These are phyloP conservation scores for Cylindrotheca fusiformis DNA, from an alignment of 108 stramenopile genomes.

Conservation along the genomic window DNA sequence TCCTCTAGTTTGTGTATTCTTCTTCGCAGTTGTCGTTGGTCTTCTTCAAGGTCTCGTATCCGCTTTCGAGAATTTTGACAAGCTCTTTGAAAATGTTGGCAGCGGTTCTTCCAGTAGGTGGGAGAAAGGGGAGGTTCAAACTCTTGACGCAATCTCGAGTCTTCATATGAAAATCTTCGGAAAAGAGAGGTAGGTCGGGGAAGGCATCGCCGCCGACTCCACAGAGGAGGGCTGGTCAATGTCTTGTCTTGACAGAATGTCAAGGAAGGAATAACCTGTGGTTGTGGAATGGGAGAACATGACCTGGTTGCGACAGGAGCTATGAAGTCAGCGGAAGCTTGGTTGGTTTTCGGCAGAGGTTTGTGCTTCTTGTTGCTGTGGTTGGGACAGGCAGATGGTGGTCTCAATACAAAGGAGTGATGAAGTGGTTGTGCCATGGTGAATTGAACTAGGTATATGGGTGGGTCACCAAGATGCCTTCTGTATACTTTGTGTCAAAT, in stretches of 20 bases:
- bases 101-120: conserved; percentile 30
- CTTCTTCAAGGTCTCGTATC: conserved; percentile 30
- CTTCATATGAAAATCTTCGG: background rate
- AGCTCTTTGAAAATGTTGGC: conserved; percentile 19
- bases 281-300: no score
- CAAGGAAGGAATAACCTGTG: background rate
- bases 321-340: no score
- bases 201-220: background rate
- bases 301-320: no score
- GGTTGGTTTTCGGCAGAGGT: no score
- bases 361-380: no score
- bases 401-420: background rate
- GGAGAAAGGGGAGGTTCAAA: conserved; percentile 18
- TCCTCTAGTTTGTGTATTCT: conserved; percentile 24
- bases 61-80: conserved; percentile 18
- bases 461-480: no score
- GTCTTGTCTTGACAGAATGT: background rate
- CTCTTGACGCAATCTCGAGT: background rate
- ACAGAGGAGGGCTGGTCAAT: background rate
- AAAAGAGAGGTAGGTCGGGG: background rate
- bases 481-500: no score
- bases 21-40: conserved; percentile 25
- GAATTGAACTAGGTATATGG: no score
- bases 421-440: background rate
- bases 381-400: no score